Percentiles rank a stretch among this genome's conserved stretches.
These are phyloP conservation scores for Termitomyces eurrhizus DNA, from an alignment of 768 basidiomycete genomes.

Conservation along the genomic window DNA sequence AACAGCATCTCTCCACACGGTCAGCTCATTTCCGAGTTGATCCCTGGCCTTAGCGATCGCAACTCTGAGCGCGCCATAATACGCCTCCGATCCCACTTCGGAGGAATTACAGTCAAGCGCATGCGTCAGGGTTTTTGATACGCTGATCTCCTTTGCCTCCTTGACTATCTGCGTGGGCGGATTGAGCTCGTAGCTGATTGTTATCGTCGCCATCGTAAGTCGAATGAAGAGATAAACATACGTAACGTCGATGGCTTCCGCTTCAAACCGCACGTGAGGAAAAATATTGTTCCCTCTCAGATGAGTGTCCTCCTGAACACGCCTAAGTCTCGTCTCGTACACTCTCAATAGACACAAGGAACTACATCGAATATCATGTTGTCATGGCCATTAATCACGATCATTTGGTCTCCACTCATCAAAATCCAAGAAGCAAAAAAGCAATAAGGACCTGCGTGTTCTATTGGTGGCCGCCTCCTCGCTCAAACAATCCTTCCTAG, in stretches of 20 bases:
- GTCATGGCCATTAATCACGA: no score
- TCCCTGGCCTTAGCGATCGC: constrained; percentile 50
- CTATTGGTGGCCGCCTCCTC: no score
- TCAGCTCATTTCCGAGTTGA: constrained; percentile 62
- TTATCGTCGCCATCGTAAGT: constrained; percentile 25
- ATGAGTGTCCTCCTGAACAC: no score
- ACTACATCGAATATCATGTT: no score
- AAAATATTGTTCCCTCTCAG: no score
- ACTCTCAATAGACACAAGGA: no score
- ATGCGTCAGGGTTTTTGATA: constrained; percentile 19
- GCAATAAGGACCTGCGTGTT: no score
- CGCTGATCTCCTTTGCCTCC: constrained; percentile 13
- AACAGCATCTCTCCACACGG: constrained; percentile 70
- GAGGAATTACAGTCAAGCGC: constrained; percentile 14
- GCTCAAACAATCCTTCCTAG: no score
- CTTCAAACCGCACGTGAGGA: neutral
- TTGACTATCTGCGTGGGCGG: constrained; percentile 29
- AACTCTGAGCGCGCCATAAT: constrained; percentile 47
- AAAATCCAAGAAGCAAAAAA: no score
- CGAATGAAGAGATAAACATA: constrained; percentile 11
- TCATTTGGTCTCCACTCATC: no score
- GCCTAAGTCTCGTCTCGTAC: no score
- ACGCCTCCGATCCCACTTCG: constrained; percentile 27
- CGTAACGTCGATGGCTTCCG: constrained; percentile 6
- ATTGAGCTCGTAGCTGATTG: constrained; percentile 39